A percentile compares a stretch with the other conserved stretches of the same genome.
Evolutionary conservation across 2,329 filamentous ascomycete genomes (phyloP).

Genomic region (Colletotrichum sp.): DNA sequence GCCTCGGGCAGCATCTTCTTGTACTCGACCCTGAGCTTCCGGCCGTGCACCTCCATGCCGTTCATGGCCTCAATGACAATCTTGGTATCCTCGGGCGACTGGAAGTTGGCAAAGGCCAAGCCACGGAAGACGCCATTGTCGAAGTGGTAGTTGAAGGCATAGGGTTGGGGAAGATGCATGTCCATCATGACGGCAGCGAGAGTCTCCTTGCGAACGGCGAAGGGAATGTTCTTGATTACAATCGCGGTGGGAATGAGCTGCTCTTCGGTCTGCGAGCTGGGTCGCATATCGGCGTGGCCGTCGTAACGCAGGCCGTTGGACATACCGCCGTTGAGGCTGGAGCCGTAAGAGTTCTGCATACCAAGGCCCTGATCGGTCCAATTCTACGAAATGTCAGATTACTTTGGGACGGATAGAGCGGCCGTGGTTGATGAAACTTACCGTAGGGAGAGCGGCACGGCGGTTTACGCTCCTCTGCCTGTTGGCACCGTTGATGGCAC

Average conservation of each 20-base stretch:
- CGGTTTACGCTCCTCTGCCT: slow-evolving; percentile 61
- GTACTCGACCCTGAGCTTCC: slow-evolving; percentile 95
- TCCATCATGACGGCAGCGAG: slow-evolving; percentile 93
- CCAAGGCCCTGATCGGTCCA: slow-evolving; percentile 57
- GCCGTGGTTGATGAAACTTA: slow-evolving; percentile 47
- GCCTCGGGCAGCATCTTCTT: slow-evolving; percentile 99
- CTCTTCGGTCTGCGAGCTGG: slow-evolving; percentile 60
- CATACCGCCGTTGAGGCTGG: slow-evolving; percentile 30
- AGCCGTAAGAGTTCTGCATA: slow-evolving; percentile 44
- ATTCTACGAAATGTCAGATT: slow-evolving; percentile 38
- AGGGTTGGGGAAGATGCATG: slow-evolving; percentile 90
- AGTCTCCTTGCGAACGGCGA: slow-evolving; percentile 97
- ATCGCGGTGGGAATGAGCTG: slow-evolving; percentile 98
- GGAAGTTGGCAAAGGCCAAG: slow-evolving; percentile 97
- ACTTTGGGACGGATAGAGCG: neutral
- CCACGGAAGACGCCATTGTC: slow-evolving; percentile 97
- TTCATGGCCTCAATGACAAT: slow-evolving; percentile 94
- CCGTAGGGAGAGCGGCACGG: slow-evolving; percentile 72
- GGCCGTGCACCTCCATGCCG: slow-evolving; percentile 91
- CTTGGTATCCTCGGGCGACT: slow-evolving; percentile 90
- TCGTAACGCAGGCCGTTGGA: slow-evolving; percentile 47
- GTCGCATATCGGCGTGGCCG: slow-evolving; percentile 36
- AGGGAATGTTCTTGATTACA: slow-evolving; percentile 99
- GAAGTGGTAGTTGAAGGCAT: slow-evolving; percentile 99
- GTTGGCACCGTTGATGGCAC: slow-evolving; percentile 69